Base-by-base conservation (phyloP, 495 filamentous ascomycete genomes). In the Aspergillus indologenus region DNA sequence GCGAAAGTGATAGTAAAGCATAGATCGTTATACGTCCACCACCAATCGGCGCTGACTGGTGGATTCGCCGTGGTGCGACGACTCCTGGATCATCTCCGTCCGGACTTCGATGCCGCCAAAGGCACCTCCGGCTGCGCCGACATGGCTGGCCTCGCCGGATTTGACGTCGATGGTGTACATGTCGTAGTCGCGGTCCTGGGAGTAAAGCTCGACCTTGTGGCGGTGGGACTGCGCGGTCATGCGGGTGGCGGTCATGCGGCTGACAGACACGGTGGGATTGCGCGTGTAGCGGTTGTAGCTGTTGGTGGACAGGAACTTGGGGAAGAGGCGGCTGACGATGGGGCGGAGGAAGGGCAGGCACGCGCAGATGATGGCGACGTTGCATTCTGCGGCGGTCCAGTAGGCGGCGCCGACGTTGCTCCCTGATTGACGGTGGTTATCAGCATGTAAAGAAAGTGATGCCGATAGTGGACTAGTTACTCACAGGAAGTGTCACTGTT, bases 341-440 rank as follows among this genome's bases (percentile, higher is more conserved):
- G 91, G 91, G 57, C 93, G 93, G 43, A 95, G 74, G 20, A 88
- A 91, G 15, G 91, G 91, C 20, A 95, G 85, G 63, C 89, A 94
- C 51, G 87, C 88, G 61, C 89, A 92, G 61, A 91, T 86, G 62
- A 95, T 92, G 23, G 90, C 83, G 14, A 82, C 80, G 68, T 95
- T 91, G 71, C 92, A 90, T 70, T 96, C 91, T 56, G 95, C 83
- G 22, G 87, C 88, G 18, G 88, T 91, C 91, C 90, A 96, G 63
- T 77, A 82, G 0, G 81, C 81, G 5, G 78, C 76, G 45, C 70
- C 76, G 29, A 83, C 77, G 64, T 83, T 84, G 60, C 79, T 78
- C 68, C 66, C 73, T 76, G 57, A 1, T 52, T 48, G 7, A 40
- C 12, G 9, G 9, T 1, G n/a, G n/a, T 50, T 3, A 21, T 47